phyloP scores from a whole-genome alignment of 2,329 filamentous ascomycete species.

The Erysiphe pisi region DNA sequence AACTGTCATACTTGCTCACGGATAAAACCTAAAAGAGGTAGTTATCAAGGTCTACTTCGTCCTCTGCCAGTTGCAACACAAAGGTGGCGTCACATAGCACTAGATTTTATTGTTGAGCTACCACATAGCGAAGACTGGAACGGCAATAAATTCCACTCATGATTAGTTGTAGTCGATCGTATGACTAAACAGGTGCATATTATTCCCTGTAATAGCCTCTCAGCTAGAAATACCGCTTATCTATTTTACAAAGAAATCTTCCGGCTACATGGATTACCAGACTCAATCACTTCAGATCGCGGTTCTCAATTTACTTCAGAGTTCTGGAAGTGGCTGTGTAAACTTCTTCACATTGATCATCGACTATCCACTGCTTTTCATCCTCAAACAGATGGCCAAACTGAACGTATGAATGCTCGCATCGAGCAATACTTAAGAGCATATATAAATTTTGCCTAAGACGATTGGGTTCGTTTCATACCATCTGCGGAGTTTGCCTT shows the following conservation, averaged over 20 bases:
- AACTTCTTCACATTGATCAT: neutral
- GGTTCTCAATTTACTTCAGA: neutral
- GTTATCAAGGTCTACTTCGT: neutral
- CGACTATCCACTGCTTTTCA: neutral
- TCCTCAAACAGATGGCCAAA: neutral
- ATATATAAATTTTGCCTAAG: slow-evolving; percentile 29
- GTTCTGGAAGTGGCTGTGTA: neutral
- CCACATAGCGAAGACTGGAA: neutral
- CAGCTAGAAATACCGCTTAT: neutral
- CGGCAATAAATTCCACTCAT: neutral
- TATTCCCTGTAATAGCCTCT: neutral
- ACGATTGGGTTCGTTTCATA: slow-evolving; percentile 28
- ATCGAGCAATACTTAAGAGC: slow-evolving; percentile 27
- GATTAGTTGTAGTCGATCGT: neutral
- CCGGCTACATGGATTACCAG: neutral
- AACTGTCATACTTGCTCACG: neutral
- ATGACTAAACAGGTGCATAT: slow-evolving; percentile 22
- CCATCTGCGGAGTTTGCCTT: slow-evolving; percentile 27
- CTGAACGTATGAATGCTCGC: slow-evolving; percentile 25
- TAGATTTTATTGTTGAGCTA: slow-evolving; percentile 16
- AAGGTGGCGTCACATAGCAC: neutral
- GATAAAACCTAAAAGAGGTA: too few relatives aligned
- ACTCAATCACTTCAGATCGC: neutral
- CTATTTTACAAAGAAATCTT: neutral
- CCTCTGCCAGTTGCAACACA: neutral